Evolutionary conservation across 2,329 filamentous ascomycete species (phyloP).

Genomic region (Botrytis elliptica): DNA sequence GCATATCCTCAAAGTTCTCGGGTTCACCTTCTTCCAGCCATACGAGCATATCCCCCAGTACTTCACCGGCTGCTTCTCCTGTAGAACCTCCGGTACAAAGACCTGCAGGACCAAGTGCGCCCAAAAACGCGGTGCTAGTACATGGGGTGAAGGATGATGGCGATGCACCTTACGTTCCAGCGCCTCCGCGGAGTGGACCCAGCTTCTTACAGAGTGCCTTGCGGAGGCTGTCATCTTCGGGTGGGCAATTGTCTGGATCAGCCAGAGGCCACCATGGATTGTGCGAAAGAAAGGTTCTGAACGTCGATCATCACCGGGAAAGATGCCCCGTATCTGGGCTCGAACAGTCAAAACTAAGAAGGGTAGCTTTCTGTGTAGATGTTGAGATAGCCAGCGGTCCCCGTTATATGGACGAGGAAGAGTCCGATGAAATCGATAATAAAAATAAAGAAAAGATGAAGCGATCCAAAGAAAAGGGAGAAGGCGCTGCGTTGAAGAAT

Average conservation of each 20-base stretch:
- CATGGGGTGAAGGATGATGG: conserved; percentile 56
- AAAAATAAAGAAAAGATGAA: conserved; percentile 59
- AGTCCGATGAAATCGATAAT: conserved; percentile 49
- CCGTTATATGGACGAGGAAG: conserved; percentile 69
- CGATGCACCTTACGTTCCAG: conserved; percentile 68
- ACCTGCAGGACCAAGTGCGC: conserved; percentile 41
- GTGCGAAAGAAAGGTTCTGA: conserved; percentile 78
- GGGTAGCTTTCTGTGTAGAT: conserved; percentile 94
- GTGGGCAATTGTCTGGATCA: conserved; percentile 38
- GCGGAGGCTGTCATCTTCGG: conserved; percentile 69
- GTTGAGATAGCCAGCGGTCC: conserved; percentile 93
- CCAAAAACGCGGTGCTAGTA: conserved; percentile 59
- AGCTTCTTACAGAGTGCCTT: conserved; percentile 80
- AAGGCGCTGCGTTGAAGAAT: conserved; percentile 72
- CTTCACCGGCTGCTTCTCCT: conserved; percentile 31
- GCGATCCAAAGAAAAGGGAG: conserved; percentile 65
- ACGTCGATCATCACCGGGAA: conserved; percentile 77
- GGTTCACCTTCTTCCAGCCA: conserved; percentile 33
- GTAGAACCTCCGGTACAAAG: conserved; percentile 38
- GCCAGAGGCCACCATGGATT: conserved; percentile 62
- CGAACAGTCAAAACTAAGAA: conserved; percentile 74
- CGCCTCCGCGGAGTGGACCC: conserved; percentile 68
- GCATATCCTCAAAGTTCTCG: conserved; percentile 89
- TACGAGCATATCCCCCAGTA: conserved; percentile 34
- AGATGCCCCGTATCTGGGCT: conserved; percentile 78